A percentile compares a stretch with the other conserved stretches of the same genome.
These are phyloP conservation scores for Cutaneotrichosporon cavernicola DNA, from an alignment of 1,284 basidiomycete genomes.

Conservation along the genomic window DNA sequence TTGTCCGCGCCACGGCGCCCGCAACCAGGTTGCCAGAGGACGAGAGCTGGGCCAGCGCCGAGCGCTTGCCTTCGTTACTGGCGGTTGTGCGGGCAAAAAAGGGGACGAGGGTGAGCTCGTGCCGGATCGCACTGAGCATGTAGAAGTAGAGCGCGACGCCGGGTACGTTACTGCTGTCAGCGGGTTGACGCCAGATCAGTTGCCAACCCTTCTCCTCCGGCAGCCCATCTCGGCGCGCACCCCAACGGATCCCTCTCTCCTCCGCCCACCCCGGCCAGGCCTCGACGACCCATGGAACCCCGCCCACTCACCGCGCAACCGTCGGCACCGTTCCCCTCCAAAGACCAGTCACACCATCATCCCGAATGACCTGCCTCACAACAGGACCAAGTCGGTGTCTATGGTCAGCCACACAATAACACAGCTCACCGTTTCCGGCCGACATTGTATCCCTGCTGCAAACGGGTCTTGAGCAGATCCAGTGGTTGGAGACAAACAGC, in stretches of 20 bases:
- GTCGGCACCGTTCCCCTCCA: slow-evolving; percentile 85
- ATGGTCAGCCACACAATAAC: slow-evolving; percentile 1
- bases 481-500: slow-evolving; percentile 56
- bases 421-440: slow-evolving; percentile 30
- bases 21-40: slow-evolving; percentile 82
- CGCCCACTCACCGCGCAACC: slow-evolving; percentile 61
- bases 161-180: slow-evolving; percentile 72
- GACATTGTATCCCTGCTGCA: slow-evolving; percentile 63
- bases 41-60: slow-evolving; percentile 70
- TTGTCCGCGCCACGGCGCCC: slow-evolving; percentile 79
- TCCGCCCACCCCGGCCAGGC: not conserved
- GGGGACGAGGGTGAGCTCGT: slow-evolving; percentile 56
- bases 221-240: too few relatives aligned
- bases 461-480: slow-evolving; percentile 81
- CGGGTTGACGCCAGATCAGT: not conserved
- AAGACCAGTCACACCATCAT: slow-evolving; percentile 54
- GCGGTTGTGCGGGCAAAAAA: slow-evolving; percentile 44
- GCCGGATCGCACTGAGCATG: slow-evolving; percentile 72
- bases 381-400: slow-evolving; percentile 37
- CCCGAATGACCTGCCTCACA: slow-evolving; percentile 45
- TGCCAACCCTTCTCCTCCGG: too few relatives aligned
- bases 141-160: slow-evolving; percentile 93
- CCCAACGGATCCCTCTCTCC: not conserved
- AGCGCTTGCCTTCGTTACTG: slow-evolving; percentile 13
- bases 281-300: slow-evolving; percentile 31